These are phyloP conservation scores for Labyrinthula sp. DNA, from an alignment of 352 stramenopile species.

Conservation along the genomic window DNA sequence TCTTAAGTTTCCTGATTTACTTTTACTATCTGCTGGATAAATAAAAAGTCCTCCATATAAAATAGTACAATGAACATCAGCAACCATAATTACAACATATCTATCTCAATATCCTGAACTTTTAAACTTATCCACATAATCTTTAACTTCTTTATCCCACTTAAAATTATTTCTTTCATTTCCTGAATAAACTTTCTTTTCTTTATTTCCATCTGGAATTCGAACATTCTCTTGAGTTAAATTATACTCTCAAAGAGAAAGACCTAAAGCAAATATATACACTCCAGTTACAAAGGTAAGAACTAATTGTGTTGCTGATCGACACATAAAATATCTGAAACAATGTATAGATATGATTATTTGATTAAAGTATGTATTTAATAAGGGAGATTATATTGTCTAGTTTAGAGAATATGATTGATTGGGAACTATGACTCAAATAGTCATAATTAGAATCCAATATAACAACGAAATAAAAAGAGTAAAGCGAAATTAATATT, in stretches of 20 bases:
- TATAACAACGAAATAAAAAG: too few species aligned
- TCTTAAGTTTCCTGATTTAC: conserved; percentile 68
- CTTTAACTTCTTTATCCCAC: conserved; percentile 73
- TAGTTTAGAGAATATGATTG: too few species aligned
- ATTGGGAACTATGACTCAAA: too few species aligned
- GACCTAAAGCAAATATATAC: conserved; percentile 89
- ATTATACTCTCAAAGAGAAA: conserved; percentile 90
- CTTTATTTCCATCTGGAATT: conserved; percentile 71
- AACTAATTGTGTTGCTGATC: conserved; percentile 85
- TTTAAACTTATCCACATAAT: too few species aligned
- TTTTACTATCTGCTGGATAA: conserved; percentile 83
- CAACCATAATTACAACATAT: conserved; percentile 96
- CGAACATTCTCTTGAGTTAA: conserved; percentile 75
- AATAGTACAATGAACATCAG: conserved; percentile 91
- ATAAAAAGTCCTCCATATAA: conserved; percentile 94
- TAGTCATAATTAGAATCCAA: too few species aligned
- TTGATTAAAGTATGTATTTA: too few species aligned
- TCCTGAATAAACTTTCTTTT: conserved; percentile 80
- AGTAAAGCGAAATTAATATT: too few species aligned
- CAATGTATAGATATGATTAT: too few species aligned
- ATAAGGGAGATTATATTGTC: too few species aligned
- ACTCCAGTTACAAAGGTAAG: conserved; percentile 80
- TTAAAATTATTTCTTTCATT: conserved; percentile 89
- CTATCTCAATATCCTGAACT: conserved; percentile 73
- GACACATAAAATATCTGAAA: too few species aligned